A percentile compares a stretch with the other conserved stretches of the same genome.
phyloP scores from a whole-genome alignment of 2,329 filamentous ascomycete species.

The Colletotrichum limetticola region DNA sequence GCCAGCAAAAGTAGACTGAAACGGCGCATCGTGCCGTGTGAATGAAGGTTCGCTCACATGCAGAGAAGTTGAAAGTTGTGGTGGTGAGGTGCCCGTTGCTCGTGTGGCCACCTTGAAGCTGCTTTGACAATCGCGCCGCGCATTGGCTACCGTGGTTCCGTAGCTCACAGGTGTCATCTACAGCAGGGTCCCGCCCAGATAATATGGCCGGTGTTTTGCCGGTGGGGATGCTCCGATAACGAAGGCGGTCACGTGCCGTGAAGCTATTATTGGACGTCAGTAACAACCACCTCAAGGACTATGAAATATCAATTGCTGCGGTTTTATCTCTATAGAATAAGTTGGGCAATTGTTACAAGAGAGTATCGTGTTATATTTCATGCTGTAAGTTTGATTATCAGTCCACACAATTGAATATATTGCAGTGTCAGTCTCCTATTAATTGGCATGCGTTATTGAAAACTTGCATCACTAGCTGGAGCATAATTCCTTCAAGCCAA shows the following conservation, averaged over 20 bases:
- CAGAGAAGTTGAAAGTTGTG: slow-evolving; percentile 29
- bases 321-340: not conserved
- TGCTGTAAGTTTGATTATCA: too few species aligned
- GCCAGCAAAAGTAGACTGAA: slow-evolving; percentile 56
- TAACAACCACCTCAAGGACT: not conserved
- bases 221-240: not conserved
- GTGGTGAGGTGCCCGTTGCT: slow-evolving; percentile 3
- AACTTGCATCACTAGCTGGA: too few species aligned
- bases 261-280: not conserved
- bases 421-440: too few species aligned
- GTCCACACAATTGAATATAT: too few species aligned
- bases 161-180: slow-evolving; percentile 37
- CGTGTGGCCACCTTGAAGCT: slow-evolving; percentile 7
- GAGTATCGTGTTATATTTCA: too few species aligned
- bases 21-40: slow-evolving; percentile 61
- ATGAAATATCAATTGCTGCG: not conserved
- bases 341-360: too few species aligned
- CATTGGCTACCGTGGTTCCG: slow-evolving; percentile 17
- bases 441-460: too few species aligned
- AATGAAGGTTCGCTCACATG: slow-evolving; percentile 47
- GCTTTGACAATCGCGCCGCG: slow-evolving; percentile 6
- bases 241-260: not conserved
- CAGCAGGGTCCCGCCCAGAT: not conserved
- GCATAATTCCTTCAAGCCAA: too few species aligned
- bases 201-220: slow-evolving; percentile 23